Base-by-base conservation (phyloP, 208 protist species). In the Zelonia costaricensis region DNA sequence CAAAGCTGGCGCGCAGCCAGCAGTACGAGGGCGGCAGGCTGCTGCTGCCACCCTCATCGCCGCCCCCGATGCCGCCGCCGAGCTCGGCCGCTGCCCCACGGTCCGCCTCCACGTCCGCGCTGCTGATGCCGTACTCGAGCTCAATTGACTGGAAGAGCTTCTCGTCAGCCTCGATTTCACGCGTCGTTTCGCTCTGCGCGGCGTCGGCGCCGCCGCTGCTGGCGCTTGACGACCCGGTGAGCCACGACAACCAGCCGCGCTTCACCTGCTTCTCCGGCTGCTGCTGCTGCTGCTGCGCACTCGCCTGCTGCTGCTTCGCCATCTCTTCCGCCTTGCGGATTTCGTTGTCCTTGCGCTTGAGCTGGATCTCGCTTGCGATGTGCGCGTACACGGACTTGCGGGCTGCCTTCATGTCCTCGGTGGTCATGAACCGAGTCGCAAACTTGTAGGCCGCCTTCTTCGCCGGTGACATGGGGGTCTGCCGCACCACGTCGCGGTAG, bases 401-500 rank as follows among this genome's bases (percentile, higher is more conserved):
- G 5, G 69, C 78, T 1, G 76, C 74, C 40, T 86, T 88, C 86
- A 96, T 92, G 46, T 89, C 84, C 27, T 69, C 59, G 0, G 79
- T 76, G 0, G 82, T 87, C 91, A 93, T 94, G 61, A 92, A 91
- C 4, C 91, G 78, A 22, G 77, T 87, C 51, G 90, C 65, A 33
- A 93, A 94, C 15, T 74, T 74, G 60, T 94, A 94, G 25, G 40
- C 56, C 28, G 73, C 73, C 44, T 59, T 69, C 56, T 86, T 84
- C 48, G 90, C 84, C 7, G 79, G 55, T 15, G 82, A 78, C 76
- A 95, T 79, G 54, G 78, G 74, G 31, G 64, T 62, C 57, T 90
- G 76, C 2, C 81, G 80, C 53, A 92, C 76, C 15, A 92, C 70
- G 54, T 92, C 82, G 23, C 78, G 76, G 64, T 90, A 96, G 23